These are phyloP conservation scores for Sporothrix pallida DNA, from an alignment of 2,329 filamentous ascomycete genomes.

Conservation along the genomic window DNA sequence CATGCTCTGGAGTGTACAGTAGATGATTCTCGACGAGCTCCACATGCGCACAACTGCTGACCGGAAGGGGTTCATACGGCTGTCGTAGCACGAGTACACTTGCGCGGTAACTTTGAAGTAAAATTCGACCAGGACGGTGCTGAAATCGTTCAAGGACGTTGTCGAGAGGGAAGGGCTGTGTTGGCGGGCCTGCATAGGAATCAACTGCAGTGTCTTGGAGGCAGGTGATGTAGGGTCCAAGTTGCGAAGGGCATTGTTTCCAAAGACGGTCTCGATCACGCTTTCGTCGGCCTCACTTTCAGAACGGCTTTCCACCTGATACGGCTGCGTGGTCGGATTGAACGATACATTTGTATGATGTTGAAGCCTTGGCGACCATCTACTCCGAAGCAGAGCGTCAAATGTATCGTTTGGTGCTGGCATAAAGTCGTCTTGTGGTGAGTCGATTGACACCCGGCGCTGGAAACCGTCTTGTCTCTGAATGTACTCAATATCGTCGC, in stretches of 20 bases:
- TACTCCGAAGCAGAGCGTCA: conserved; percentile 7
- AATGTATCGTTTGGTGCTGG: background rate
- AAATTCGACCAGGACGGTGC: conserved; percentile 61
- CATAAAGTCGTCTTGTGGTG: background rate
- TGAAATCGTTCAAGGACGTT: conserved; percentile 53
- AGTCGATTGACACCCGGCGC: background rate
- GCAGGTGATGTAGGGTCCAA: background rate
- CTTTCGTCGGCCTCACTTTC: conserved; percentile 14
- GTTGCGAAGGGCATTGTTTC: background rate
- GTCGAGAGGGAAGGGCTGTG: conserved; percentile 38
- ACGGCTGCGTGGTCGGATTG: background rate
- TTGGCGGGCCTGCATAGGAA: background rate
- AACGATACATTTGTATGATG: background rate
- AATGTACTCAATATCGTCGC: conserved; percentile 26
- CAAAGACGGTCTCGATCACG: background rate
- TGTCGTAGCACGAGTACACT: conserved; percentile 62
- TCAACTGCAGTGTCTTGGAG: background rate
- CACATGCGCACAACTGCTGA: conserved; percentile 51
- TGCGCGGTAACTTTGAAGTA: conserved; percentile 64
- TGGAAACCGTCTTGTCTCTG: conserved; percentile 11
- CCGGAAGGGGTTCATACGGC: conserved; percentile 62
- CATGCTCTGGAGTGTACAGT: conserved; percentile 64
- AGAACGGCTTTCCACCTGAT: background rate
- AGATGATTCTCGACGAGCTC: conserved; percentile 56
- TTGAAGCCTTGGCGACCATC: conserved; percentile 10